Evolutionary conservation across 495 filamentous ascomycete genomes (phyloP).

Genomic region (Penicillium crystallinum): DNA sequence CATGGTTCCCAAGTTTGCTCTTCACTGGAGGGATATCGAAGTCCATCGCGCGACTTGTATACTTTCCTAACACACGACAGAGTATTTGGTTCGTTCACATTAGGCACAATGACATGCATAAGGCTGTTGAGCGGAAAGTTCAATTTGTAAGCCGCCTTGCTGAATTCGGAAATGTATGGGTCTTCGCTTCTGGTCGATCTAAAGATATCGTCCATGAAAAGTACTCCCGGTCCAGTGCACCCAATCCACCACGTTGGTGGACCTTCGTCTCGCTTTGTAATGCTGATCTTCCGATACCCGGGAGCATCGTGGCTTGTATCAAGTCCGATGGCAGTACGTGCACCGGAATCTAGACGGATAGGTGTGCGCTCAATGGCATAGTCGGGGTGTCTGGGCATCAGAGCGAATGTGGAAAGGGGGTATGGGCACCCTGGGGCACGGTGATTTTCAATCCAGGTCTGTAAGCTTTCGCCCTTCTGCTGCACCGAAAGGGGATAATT

Average conservation of each 20-base stretch:
- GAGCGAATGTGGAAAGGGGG: neutral
- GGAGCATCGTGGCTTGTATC: neutral
- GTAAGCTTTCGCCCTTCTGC: neutral
- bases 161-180: neutral
- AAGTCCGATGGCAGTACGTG: neutral
- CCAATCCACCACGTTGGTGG: constrained; percentile 3
- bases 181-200: neutral
- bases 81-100: neutral
- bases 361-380: neutral
- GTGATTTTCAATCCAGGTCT: neutral
- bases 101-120: neutral
- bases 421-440: neutral
- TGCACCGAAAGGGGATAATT: neutral
- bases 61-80: neutral
- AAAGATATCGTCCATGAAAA: neutral
- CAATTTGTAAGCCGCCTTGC: neutral
- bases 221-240: neutral
- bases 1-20: neutral
- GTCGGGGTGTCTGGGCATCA: neutral
- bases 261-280: constrained; percentile 43
- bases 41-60: neutral
- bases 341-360: neutral
- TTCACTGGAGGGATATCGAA: neutral
- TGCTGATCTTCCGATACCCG: neutral
- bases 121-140: neutral